phyloP scores from a whole-genome alignment of 2,329 filamentous ascomycete species.

The Tolypocladium inflatum region DNA sequence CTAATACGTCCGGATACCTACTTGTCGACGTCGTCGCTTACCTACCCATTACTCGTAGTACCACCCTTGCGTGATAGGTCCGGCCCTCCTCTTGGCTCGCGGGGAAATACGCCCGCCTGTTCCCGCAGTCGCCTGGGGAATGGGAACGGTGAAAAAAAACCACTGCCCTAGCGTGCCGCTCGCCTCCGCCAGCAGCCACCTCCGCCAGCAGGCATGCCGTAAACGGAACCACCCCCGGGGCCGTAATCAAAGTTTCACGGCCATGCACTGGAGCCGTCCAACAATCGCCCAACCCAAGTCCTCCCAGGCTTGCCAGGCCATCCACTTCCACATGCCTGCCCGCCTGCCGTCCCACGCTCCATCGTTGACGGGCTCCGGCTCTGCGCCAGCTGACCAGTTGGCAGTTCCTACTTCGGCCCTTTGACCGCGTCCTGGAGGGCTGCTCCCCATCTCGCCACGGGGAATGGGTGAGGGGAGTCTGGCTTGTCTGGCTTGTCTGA shows the following conservation, averaged over 20 bases:
- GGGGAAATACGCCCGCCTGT: background rate
- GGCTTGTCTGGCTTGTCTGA: too few species aligned
- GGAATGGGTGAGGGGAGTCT: background rate
- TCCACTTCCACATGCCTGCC: background rate
- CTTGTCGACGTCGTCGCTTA: too few species aligned
- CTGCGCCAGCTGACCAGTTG: background rate
- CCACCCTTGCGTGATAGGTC: background rate
- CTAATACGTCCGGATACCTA: background rate
- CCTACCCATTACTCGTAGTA: too few species aligned
- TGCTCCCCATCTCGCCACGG: background rate
- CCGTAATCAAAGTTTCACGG: conserved; percentile 2
- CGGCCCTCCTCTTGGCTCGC: background rate
- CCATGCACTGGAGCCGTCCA: background rate
- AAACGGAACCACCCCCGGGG: conserved; percentile 3
- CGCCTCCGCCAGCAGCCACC: too few species aligned
- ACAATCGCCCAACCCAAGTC: background rate
- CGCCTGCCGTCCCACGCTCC: background rate
- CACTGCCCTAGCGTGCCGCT: background rate
- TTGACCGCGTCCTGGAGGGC: background rate
- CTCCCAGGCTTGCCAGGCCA: background rate
- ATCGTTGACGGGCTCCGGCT: background rate
- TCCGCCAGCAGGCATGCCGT: background rate
- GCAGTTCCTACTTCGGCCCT: background rate
- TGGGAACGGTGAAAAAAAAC: conserved; percentile 1
- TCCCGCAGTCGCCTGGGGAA: conserved; percentile 1